Conservation (phyloP, 495 filamentous ascomycete genomes). For the Lichenothelia convexa region DNA sequence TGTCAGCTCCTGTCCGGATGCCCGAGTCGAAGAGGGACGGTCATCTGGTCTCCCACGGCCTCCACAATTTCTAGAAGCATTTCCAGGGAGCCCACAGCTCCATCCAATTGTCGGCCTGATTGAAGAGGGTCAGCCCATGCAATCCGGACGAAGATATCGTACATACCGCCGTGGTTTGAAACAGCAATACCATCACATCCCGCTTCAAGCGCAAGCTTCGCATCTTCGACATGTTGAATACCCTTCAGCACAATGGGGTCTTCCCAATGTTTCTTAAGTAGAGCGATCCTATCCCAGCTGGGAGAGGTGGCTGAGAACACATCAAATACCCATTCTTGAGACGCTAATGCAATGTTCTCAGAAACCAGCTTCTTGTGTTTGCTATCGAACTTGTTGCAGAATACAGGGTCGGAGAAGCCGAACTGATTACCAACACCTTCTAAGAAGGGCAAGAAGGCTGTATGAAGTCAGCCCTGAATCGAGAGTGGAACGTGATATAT, state of each 20-base stretch:
- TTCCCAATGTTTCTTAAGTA: conserved; percentile 23
- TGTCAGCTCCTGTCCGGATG: conserved; percentile 35
- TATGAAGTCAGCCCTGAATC: too few relatives aligned
- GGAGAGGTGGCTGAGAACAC: conserved; percentile 46
- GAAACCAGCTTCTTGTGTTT: conserved; percentile 33
- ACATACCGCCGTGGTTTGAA: conserved; percentile 42
- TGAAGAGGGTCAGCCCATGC: too few relatives aligned
- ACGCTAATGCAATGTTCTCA: conserved; percentile 30
- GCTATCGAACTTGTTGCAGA: conserved; percentile 30
- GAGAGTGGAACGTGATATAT: too few relatives aligned
- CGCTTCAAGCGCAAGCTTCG: conserved; percentile 32
- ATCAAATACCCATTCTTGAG: conserved; percentile 43
- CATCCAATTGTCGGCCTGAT: conserved; percentile 41
- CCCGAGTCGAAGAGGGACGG: conserved; percentile 49
- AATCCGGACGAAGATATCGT: too few relatives aligned
- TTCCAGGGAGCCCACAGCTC: conserved; percentile 41
- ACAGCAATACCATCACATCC: conserved; percentile 40
- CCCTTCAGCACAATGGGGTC: conserved; percentile 40
- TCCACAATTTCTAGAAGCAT: conserved; percentile 45
- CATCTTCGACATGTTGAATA: conserved; percentile 35
- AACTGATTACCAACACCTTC: conserved; percentile 35
- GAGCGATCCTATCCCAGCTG: conserved; percentile 38
- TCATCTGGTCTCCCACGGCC: conserved; percentile 29
- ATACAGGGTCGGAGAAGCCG: conserved; percentile 40
- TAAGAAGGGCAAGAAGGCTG: too few relatives aligned